These are phyloP conservation scores for Pyropia yezoensis DNA, from an alignment of 23 red algal genomes.

Conservation along the genomic window DNA sequence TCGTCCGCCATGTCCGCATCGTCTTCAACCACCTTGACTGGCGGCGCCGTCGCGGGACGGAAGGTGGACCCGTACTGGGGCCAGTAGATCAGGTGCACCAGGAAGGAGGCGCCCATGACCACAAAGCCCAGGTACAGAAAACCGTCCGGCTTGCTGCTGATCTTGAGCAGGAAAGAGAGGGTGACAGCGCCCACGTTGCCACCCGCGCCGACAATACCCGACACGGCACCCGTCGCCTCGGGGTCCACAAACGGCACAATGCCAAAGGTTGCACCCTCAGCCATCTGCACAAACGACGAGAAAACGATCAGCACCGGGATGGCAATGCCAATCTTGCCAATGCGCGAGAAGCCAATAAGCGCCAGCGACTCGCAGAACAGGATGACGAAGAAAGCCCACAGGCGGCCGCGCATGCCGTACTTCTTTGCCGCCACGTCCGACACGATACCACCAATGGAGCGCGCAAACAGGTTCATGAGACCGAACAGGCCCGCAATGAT, in stretches of 20 bases:
- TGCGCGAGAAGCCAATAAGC: conserved; percentile 64
- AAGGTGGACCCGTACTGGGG: conserved; percentile 52
- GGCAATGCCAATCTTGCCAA: conserved; percentile 30
- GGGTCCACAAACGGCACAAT: conserved; percentile 97
- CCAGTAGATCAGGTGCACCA: conserved; percentile 56
- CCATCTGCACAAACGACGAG: conserved; percentile 81
- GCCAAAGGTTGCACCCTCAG: conserved; percentile 65
- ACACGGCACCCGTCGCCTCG: conserved; percentile 50
- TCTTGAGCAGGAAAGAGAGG: conserved; percentile 41
- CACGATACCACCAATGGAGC: conserved; percentile 68
- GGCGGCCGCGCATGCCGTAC: conserved; percentile 77
- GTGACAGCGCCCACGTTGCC: conserved; percentile 84
- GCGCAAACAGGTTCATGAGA: conserved; percentile 90
- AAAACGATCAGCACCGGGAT: conserved; percentile 76
- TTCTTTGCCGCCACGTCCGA: conserved; percentile 44
- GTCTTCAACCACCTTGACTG: conserved; percentile 19
- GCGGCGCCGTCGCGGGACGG: conserved; percentile 5
- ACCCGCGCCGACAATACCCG: conserved; percentile 87
- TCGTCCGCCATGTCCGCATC: conserved; percentile 10
- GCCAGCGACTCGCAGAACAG: conserved; percentile 53
- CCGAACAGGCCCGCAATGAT: conserved; percentile 81
- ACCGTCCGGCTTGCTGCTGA: conserved; percentile 4
- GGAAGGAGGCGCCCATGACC: conserved; percentile 59
- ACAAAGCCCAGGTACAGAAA: conserved; percentile 61
- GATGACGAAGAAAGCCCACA: conserved; percentile 79